phyloP scores from a whole-genome alignment of 1,139 yeast species.

The Blastobotrys arbuscula region DNA sequence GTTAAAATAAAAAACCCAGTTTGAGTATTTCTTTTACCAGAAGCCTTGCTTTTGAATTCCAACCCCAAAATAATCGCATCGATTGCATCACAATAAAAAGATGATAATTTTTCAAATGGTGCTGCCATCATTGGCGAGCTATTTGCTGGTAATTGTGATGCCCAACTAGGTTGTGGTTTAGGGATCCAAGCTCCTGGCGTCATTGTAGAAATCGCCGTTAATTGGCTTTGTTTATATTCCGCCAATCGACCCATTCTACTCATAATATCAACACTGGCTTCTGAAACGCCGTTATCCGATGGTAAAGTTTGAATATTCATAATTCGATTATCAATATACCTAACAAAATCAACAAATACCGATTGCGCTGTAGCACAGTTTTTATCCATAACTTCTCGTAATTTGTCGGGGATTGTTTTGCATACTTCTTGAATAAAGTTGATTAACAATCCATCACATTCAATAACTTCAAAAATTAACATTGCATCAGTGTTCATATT shows the following conservation, averaged over 20 bases:
- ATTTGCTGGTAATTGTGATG: slow-evolving; percentile 18
- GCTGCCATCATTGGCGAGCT: slow-evolving; percentile 30
- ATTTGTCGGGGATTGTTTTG: slow-evolving; percentile 20
- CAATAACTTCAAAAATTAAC: slow-evolving; percentile 28
- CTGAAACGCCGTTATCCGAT: slow-evolving; percentile 62
- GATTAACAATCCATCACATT: slow-evolving; percentile 22
- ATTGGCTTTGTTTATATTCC: slow-evolving; percentile 54
- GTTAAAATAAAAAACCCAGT: slow-evolving; percentile 68
- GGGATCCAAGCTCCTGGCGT: slow-evolving; percentile 65
- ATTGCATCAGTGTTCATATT: slow-evolving; percentile 25
- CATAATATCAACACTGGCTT: slow-evolving; percentile 60
- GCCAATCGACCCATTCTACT: slow-evolving; percentile 59
- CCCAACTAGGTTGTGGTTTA: slow-evolving; percentile 31
- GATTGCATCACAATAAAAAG: slow-evolving; percentile 66
- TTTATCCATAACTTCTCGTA: slow-evolving; percentile 21
- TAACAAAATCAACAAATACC: slow-evolving; percentile 54
- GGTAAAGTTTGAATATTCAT: slow-evolving; percentile 41
- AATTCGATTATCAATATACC: slow-evolving; percentile 50
- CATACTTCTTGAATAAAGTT: slow-evolving; percentile 17
- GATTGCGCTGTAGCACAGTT: slow-evolving; percentile 33
- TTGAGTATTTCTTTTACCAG: slow-evolving; percentile 35
- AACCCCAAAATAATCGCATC: slow-evolving; percentile 62
- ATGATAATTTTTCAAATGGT: slow-evolving; percentile 50
- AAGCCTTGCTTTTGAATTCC: slow-evolving; percentile 48
- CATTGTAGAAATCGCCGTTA: slow-evolving; percentile 46